Percentiles rank a stretch among this genome's conserved stretches.
Evolutionary conservation across 352 stramenopile species (phyloP).

Genomic region (Phytopythium litorale): DNA sequence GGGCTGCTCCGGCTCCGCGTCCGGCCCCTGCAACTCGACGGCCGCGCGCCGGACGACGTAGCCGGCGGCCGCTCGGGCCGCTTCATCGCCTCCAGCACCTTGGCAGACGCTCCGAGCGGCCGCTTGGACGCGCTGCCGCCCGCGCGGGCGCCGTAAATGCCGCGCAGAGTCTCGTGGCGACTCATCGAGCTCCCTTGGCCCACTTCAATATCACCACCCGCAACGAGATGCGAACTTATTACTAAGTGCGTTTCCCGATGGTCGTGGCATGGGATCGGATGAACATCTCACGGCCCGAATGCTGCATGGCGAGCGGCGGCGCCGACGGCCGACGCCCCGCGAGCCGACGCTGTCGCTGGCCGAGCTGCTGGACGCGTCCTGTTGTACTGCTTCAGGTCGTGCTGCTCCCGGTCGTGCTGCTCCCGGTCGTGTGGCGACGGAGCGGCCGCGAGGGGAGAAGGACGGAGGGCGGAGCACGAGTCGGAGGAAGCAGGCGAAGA

Average conservation of each 20-base stretch:
- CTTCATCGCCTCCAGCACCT: not conserved
- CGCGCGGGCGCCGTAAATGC: constrained; percentile 24
- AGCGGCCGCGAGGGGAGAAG: not conserved
- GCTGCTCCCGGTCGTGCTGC: not conserved
- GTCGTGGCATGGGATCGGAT: not conserved
- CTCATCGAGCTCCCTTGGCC: constrained; percentile 8
- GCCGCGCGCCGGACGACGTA: not conserved
- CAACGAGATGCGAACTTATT: not conserved
- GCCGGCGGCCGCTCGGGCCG: constrained; percentile 14
- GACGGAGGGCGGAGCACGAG: not conserved
- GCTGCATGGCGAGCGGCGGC: not conserved
- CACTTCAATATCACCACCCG: constrained; percentile 2
- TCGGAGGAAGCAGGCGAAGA: constrained; percentile 15
- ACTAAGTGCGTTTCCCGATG: not conserved
- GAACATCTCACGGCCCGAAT: not conserved
- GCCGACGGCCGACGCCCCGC: constrained; percentile 1
- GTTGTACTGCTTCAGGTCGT: not conserved
- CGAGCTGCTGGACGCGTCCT: not conserved
- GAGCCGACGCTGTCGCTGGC: constrained; percentile 2
- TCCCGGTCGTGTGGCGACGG: too few species aligned
- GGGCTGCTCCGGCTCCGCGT: not conserved
- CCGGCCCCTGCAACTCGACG: not conserved
- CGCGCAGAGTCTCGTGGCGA: constrained; percentile 25
- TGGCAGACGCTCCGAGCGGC: not conserved
- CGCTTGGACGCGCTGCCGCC: not conserved